Evolutionary conservation across 371 early-diverging fungal species (phyloP).

Genomic region (Apophysomyces elegans): DNA sequence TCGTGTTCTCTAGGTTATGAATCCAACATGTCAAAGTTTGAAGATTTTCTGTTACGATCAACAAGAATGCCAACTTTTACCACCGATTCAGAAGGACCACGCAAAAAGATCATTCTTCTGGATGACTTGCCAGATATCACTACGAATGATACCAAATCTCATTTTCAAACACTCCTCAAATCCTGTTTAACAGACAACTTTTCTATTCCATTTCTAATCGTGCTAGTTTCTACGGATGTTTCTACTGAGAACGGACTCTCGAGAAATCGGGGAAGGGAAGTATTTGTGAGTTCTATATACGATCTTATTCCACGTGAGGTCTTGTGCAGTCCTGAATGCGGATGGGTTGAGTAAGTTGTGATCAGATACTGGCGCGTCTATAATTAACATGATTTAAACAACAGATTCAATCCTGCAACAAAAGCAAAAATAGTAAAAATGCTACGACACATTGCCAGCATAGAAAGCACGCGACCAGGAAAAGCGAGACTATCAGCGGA

Average conservation of each 20-base stretch:
- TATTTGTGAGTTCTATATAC: background rate
- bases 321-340: constrained; percentile 2
- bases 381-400: background rate
- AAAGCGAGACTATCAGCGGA: constrained; percentile 3
- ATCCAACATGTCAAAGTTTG: constrained; percentile 20
- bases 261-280: constrained; percentile 5
- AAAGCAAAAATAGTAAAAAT: constrained; percentile 19
- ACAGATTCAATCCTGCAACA: constrained; percentile 37
- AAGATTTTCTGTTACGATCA: constrained; percentile 22
- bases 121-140: constrained; percentile 52
- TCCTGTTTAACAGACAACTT: background rate
- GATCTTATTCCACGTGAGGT: constrained; percentile 25
- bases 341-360: constrained; percentile 21
- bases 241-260: constrained; percentile 9
- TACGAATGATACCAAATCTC: constrained; percentile 9
- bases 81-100: background rate
- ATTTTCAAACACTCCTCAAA: constrained; percentile 30
- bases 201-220: constrained; percentile 24
- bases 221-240: constrained; percentile 32
- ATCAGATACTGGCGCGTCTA: background rate
- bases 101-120: constrained; percentile 38
- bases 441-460: constrained; percentile 15
- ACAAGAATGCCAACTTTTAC: constrained; percentile 14
- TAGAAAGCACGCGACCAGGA: constrained; percentile 10
- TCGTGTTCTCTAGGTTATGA: constrained; percentile 16